Evolutionary conservation across 176 grass and related monocot species (phyloP).

Genomic region (Eragrostis curvula): DNA sequence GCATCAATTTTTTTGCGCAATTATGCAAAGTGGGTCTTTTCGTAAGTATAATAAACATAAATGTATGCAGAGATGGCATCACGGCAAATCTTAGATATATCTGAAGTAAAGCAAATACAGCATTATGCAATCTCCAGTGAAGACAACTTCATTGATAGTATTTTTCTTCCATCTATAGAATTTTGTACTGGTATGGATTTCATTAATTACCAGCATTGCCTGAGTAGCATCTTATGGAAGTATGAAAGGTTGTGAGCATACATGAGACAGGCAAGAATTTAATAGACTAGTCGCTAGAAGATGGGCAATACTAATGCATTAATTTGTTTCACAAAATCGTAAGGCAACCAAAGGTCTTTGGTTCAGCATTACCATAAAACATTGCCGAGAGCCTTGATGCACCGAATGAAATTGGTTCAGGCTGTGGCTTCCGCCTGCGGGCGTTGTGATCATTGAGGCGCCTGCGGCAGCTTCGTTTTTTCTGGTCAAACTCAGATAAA

Average conservation of each 20-base stretch:
- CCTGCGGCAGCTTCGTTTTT: slow-evolving; percentile 87
- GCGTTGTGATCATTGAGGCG: slow-evolving; percentile 96
- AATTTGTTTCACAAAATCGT: slow-evolving; percentile 12
- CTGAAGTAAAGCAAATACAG: slow-evolving; percentile 5
- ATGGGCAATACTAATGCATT: slow-evolving; percentile 6
- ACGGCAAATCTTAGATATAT: not conserved
- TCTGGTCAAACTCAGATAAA: slow-evolving; percentile 91
- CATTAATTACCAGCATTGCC: not conserved
- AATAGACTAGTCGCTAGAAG: not conserved
- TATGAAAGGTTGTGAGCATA: not conserved
- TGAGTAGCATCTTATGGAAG: slow-evolving; percentile 1
- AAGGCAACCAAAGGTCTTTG: slow-evolving; percentile 32
- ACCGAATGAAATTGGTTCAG: slow-evolving; percentile 72
- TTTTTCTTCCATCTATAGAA: not conserved
- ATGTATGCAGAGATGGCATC: not conserved
- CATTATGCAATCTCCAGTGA: not conserved
- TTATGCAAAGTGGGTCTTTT: not conserved
- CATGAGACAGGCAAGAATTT: not conserved
- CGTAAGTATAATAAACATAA: slow-evolving; percentile 14
- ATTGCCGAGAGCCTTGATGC: slow-evolving; percentile 67
- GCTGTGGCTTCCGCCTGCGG: slow-evolving; percentile 78
- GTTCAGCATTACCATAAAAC: slow-evolving; percentile 67
- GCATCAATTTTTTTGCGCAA: slow-evolving; percentile 2
- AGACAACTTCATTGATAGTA: slow-evolving; percentile 9
- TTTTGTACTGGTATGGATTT: slow-evolving; percentile 2